Evolutionary conservation across 2,329 filamentous ascomycete species (phyloP).

Genomic region (Akanthomyces uredinophilus): DNA sequence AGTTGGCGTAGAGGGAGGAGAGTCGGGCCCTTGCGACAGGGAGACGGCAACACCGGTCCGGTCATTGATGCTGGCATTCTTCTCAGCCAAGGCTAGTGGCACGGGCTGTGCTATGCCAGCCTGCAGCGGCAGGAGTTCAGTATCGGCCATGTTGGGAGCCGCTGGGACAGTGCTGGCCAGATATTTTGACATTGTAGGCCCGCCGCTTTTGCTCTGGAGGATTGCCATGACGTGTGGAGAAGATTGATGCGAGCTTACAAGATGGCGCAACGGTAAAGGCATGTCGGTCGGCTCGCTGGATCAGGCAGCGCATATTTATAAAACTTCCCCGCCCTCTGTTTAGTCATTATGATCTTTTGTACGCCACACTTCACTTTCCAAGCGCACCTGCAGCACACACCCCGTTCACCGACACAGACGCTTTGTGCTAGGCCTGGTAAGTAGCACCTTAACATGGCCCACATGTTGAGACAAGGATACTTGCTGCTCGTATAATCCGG

Average conservation of each 20-base stretch:
- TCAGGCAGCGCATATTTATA: too few relatives aligned
- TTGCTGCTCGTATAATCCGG: too few relatives aligned
- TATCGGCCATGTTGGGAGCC: neutral
- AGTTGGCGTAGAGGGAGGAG: neutral
- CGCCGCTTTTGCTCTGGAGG: neutral
- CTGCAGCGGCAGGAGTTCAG: neutral
- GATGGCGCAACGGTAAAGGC: too few relatives aligned
- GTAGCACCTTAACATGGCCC: too few relatives aligned
- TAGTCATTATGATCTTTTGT: too few relatives aligned
- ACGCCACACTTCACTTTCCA: too few relatives aligned
- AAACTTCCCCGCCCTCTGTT: too few relatives aligned
- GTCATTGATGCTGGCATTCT: neutral
- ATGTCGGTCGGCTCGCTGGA: too few relatives aligned
- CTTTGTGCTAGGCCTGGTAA: too few relatives aligned
- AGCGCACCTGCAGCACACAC: too few relatives aligned
- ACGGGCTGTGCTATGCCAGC: neutral
- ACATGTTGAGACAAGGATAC: too few relatives aligned
- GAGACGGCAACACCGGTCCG: neutral
- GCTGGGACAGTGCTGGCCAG: neutral
- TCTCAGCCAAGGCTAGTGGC: constrained; percentile 16
- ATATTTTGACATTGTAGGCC: neutral
- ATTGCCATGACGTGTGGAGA: neutral
- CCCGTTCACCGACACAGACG: too few relatives aligned
- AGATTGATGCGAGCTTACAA: neutral
- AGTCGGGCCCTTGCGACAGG: neutral